A percentile compares a stretch with the other conserved stretches of the same genome.
Conservation (phyloP, 371 early-diverging fungal genomes). For the Basidiobolus heterosporus region DNA sequence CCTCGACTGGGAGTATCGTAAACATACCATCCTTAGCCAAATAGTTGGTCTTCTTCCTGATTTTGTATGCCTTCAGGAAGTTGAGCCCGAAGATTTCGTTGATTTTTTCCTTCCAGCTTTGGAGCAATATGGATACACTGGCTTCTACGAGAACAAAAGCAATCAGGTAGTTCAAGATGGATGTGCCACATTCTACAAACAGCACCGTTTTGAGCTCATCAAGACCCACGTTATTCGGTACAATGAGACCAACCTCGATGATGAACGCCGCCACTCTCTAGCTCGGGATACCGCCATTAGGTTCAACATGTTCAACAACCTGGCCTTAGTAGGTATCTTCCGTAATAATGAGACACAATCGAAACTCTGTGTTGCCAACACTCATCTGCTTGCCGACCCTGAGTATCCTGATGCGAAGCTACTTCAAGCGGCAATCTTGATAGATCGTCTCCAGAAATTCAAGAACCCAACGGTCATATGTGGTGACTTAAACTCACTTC, state of each 20-base stretch:
- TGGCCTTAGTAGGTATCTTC: constrained; percentile 70
- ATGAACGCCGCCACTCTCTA: constrained; percentile 31
- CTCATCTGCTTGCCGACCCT: constrained; percentile 83
- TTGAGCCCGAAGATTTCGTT: constrained; percentile 13
- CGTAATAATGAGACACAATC: constrained; percentile 50
- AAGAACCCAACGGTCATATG: constrained; percentile 43
- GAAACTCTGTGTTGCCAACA: constrained; percentile 69
- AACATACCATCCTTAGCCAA: constrained; percentile 12
- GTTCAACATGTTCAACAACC: constrained; percentile 87
- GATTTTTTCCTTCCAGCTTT: constrained; percentile 12
- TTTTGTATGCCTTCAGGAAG: constrained; percentile 14
- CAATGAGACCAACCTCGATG: constrained; percentile 77
- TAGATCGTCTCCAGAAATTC: constrained; percentile 15
- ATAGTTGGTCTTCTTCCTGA: constrained; percentile 14
- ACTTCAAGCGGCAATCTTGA: constrained; percentile 82
- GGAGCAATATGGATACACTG: constrained; percentile 13
- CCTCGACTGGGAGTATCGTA: constrained; percentile 16
- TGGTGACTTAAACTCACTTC: constrained; percentile 95
- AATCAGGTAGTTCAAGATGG: constrained; percentile 11
- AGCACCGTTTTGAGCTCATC: constrained; percentile 46
- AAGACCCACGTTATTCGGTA: constrained; percentile 71
- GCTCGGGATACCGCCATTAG: constrained; percentile 83
- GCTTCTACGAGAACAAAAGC: constrained; percentile 9
- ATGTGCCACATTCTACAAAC: constrained; percentile 15
- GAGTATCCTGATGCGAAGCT: constrained; percentile 88